phyloP scores from a whole-genome alignment of 257 asterid genomes.

The Lycium ferocissimum region DNA sequence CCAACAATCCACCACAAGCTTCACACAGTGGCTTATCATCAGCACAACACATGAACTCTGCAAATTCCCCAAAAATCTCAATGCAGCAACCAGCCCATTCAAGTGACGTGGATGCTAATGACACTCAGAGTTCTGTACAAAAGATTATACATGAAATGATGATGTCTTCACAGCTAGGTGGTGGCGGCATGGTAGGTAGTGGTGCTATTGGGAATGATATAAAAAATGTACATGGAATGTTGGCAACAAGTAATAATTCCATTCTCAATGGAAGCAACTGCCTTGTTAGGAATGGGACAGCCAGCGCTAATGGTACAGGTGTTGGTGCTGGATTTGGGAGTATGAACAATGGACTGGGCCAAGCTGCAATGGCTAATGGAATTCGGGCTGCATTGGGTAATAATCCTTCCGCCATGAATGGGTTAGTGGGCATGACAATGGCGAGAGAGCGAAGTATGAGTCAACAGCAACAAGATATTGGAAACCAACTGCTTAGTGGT shows the following conservation, averaged over 20 bases:
- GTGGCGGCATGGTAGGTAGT: constrained; percentile 60
- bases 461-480: constrained; percentile 70
- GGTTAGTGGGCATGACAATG: constrained; percentile 75
- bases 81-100: constrained; percentile 72
- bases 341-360: constrained; percentile 55
- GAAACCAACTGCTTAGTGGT: constrained; percentile 73
- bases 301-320: constrained; percentile 50
- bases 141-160: constrained; percentile 82
- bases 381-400: constrained; percentile 67
- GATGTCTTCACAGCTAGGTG: constrained; percentile 80
- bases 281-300: constrained; percentile 58
- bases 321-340: constrained; percentile 56
- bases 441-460: constrained; percentile 67
- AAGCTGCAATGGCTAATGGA: constrained; percentile 75
- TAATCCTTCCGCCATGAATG: constrained; percentile 68
- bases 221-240: constrained; percentile 61
- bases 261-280: constrained; percentile 50
- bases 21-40: constrained; percentile 53
- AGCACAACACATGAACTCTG: constrained; percentile 53
- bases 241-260: constrained; percentile 47
- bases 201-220: constrained; percentile 57
- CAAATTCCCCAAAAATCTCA: constrained; percentile 62
- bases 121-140: constrained; percentile 89
- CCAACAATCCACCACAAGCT: constrained; percentile 63
- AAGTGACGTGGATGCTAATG: constrained; percentile 67